Evolutionary conservation across 345 rosid genomes (phyloP).

Genomic region (Eucalyptus curtisii): DNA sequence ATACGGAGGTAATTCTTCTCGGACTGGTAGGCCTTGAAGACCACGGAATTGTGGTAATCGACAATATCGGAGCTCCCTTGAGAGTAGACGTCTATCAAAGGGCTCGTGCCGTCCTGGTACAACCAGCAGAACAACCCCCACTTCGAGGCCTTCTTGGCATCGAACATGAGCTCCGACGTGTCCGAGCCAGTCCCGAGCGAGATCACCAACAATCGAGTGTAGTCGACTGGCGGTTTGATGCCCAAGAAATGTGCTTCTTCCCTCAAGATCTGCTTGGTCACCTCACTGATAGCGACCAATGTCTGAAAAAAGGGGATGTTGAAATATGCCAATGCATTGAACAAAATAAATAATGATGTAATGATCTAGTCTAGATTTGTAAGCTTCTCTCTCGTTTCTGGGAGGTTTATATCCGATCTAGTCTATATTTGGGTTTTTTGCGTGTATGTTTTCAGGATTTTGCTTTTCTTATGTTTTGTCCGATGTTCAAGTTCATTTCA

Average conservation of each 20-base stretch:
- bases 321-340: background rate
- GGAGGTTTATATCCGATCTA: background rate
- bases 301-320: conserved; percentile 16
- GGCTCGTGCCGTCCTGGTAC: conserved; percentile 28
- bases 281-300: conserved; percentile 52
- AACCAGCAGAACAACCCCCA: conserved; percentile 68
- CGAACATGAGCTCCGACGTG: conserved; percentile 16
- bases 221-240: conserved; percentile 24
- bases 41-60: conserved; percentile 39
- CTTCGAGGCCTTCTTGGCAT: conserved; percentile 29
- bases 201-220: conserved; percentile 37
- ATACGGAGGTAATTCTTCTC: conserved; percentile 56
- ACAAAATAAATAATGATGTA: background rate
- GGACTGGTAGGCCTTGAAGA: conserved; percentile 43
- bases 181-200: conserved; percentile 57
- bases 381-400: background rate
- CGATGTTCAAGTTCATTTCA: background rate
- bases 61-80: conserved; percentile 46
- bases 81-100: conserved; percentile 34
- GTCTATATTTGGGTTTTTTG: background rate
- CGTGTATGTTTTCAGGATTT: background rate
- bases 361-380: background rate
- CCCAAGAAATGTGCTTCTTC: conserved; percentile 29
- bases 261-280: conserved; percentile 33
- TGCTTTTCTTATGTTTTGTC: background rate